Conservation (phyloP, 164 flowering plant species). For the Vitis amurensis region DNA sequence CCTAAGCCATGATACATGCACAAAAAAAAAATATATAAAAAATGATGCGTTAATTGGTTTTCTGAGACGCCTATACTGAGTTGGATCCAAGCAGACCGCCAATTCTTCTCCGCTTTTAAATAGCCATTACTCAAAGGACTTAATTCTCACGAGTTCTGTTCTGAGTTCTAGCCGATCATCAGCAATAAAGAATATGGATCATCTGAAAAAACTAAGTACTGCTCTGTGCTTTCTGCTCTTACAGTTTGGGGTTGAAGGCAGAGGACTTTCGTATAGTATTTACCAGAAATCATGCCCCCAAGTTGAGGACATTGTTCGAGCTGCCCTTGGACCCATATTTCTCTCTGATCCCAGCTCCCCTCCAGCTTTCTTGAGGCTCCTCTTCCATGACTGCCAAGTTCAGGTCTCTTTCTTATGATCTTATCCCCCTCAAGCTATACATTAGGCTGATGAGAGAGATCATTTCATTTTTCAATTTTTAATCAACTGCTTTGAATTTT, state of each 20-base stretch:
- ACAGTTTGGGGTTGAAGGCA: conserved; percentile 7
- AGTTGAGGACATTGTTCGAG: conserved; percentile 44
- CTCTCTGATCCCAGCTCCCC: conserved; percentile 42
- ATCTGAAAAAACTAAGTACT: background rate
- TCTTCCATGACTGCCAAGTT: conserved; percentile 73
- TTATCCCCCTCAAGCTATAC: background rate
- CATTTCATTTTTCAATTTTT: background rate
- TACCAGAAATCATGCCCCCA: conserved; percentile 52
- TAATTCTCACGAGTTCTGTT: too few relatives aligned
- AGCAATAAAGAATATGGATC: too few relatives aligned
- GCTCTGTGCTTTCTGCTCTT: background rate
- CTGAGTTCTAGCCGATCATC: too few relatives aligned
- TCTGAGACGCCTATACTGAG: too few relatives aligned
- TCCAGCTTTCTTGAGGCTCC: conserved; percentile 52
- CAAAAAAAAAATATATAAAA: too few relatives aligned
- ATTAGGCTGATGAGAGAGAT: background rate
- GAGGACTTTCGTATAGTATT: conserved; percentile 34
- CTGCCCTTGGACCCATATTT: conserved; percentile 24
- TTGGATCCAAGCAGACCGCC: too few relatives aligned
- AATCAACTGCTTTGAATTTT: background rate
- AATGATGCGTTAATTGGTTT: too few relatives aligned
- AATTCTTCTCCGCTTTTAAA: too few relatives aligned
- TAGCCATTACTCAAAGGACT: too few relatives aligned
- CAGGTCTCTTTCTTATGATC: conserved; percentile 33
- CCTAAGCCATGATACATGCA: too few relatives aligned